Percentiles rank a stretch among this genome's conserved stretches.
These are phyloP conservation scores for Ogataea populi-albae DNA, from an alignment of 805 yeast genomes.

Conservation along the genomic window DNA sequence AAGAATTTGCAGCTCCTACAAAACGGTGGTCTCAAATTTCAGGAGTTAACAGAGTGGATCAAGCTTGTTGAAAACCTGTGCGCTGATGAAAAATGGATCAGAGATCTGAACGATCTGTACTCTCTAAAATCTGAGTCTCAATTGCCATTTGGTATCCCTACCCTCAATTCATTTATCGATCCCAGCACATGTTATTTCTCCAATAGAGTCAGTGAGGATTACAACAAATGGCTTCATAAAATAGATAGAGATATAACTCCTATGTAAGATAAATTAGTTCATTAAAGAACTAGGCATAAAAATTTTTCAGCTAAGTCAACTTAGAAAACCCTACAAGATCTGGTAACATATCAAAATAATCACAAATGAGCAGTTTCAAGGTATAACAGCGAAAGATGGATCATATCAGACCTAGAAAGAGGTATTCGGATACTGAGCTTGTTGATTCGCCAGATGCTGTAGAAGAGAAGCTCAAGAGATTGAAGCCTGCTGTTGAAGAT, in stretches of 20 bases:
- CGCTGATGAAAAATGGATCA: constrained; percentile 59
- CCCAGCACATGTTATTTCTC: constrained; percentile 27
- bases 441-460: background rate
- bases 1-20: constrained; percentile 52
- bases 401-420: too few species aligned
- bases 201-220: constrained; percentile 31
- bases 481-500: too few species aligned
- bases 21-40: constrained; percentile 48
- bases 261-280: too few species aligned
- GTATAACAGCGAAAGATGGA: too few species aligned
- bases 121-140: constrained; percentile 35
- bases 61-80: constrained; percentile 52
- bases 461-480: constrained; percentile 8
- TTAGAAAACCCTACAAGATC: too few species aligned
- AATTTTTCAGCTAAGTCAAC: too few species aligned
- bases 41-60: constrained; percentile 52
- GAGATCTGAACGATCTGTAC: constrained; percentile 36
- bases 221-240: constrained; percentile 32
- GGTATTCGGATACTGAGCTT: too few species aligned
- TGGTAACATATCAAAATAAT: too few species aligned
- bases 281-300: too few species aligned
- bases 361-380: too few species aligned
- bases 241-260: constrained; percentile 30
- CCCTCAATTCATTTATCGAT: constrained; percentile 22
- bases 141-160: constrained; percentile 28